Conservation (phyloP, 116 monocot genomes). For the Posidonia oceanica region DNA sequence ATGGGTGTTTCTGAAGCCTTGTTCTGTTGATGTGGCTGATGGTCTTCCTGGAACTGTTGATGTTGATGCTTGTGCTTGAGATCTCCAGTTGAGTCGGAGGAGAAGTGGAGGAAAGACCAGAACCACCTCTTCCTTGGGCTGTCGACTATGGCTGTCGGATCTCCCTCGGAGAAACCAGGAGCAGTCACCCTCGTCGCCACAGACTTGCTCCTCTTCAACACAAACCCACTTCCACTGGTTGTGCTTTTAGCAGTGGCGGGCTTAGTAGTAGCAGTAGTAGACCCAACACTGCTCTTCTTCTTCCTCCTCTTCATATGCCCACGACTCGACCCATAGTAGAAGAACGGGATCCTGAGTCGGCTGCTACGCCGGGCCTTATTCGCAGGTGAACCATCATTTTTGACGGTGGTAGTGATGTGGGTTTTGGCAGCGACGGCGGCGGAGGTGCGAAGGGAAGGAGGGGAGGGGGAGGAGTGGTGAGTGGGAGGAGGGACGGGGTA, state of each 20-base stretch:
- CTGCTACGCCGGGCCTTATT: too few species aligned
- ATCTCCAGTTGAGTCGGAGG: slow-evolving; percentile 9
- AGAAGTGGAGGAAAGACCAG: slow-evolving; percentile 67
- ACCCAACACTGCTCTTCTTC: slow-evolving; percentile 9
- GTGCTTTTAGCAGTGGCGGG: not conserved
- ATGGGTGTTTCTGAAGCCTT: slow-evolving; percentile 1
- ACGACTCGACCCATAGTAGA: slow-evolving; percentile 3
- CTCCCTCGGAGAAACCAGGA: not conserved
- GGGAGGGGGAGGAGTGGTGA: slow-evolving; percentile 5
- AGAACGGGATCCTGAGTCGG: not conserved
- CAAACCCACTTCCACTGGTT: not conserved
- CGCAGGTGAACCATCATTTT: not conserved
- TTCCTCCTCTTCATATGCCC: not conserved
- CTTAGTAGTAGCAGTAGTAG: not conserved
- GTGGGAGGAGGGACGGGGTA: not conserved
- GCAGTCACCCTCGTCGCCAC: slow-evolving; percentile 31
- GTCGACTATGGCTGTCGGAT: not conserved
- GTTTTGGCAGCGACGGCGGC: not conserved
- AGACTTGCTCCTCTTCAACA: slow-evolving; percentile 63
- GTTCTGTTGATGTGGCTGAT: not conserved
- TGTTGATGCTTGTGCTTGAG: slow-evolving; percentile 5
- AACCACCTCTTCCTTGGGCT: slow-evolving; percentile 80
- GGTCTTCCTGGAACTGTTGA: not conserved
- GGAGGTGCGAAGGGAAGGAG: slow-evolving; percentile 3
- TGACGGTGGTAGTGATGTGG: not conserved